phyloP scores from a whole-genome alignment of 1,139 yeast genomes.

The Lodderomyces beijingensis region DNA sequence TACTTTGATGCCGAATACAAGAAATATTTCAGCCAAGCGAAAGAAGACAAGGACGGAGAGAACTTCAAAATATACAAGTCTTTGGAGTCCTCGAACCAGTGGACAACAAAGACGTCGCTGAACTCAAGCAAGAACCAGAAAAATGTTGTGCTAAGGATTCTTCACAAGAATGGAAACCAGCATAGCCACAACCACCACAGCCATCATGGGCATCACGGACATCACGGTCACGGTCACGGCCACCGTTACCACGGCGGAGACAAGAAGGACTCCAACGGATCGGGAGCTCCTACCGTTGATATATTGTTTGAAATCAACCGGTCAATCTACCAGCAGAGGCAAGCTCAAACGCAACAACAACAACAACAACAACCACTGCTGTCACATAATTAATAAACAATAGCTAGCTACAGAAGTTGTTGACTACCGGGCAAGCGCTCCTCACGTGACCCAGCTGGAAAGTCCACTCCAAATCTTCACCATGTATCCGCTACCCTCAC shows the following conservation, averaged over 20 bases:
- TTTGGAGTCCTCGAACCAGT: constrained; percentile 21
- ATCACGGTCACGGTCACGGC: neutral
- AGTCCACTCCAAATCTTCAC: no score
- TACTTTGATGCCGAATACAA: constrained; percentile 16
- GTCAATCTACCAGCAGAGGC: constrained; percentile 17
- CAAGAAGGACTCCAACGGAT: neutral
- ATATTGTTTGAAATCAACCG: constrained; percentile 19
- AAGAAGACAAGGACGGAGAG: constrained; percentile 17
- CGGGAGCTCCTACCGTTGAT: constrained; percentile 11
- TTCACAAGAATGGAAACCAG: neutral
- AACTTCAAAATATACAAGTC: constrained; percentile 17
- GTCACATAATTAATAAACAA: no score
- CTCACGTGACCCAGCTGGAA: no score
- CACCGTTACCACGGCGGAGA: neutral
- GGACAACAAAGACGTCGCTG: constrained; percentile 16
- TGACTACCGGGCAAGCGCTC: no score
- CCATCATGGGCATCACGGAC: constrained; percentile 1
- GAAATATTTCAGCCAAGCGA: constrained; percentile 16
- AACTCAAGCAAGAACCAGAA: constrained; percentile 10
- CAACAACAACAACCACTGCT: no score
- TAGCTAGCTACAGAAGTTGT: no score
- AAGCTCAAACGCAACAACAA: neutral
- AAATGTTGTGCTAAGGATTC: constrained; percentile 13
- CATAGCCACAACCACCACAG: neutral
- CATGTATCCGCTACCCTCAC: no score